Base-by-base conservation (phyloP, 768 basidiomycete genomes). In the Termitomyces sp. region DNA sequence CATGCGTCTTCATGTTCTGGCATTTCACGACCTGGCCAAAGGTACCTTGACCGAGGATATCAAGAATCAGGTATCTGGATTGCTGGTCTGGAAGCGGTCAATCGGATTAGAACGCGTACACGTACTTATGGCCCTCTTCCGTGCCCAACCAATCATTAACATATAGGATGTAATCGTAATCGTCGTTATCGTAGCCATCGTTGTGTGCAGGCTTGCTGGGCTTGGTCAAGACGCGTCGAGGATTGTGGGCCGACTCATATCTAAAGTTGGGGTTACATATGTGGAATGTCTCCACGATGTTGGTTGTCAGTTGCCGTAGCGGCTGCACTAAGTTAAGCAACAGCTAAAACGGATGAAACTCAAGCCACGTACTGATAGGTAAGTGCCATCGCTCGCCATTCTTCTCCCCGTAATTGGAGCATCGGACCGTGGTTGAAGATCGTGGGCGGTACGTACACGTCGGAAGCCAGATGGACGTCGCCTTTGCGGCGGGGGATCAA, bases 21-120 rank as follows among this genome's bases (percentile, higher is more conserved):
- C 97, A 99, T 70, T 99, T 99, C 64, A 98, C 97, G 32, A 99
- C 97, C 70, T 99, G 97, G 9, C 97, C 97, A 64, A 99, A 99
- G 2, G 97, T 99, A 22, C 97, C 97, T 70, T 99, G 97, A 7
- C 97, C 97, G 38, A 99, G 83, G 58, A 99, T 93, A 70, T 99
- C 97, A 45, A 99, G 85, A 65, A 99, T 98, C 60, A 98, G 77
- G 70, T 98, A 99, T 69, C 92, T 94, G 68, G 22, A 30, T 32
- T 35, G 53, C 35, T 35, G 54, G 34, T 59, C 57, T 61, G 57
- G 42, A 56, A 63, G 43, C 54, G 60, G 34, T 22, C 35, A 17
- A 26, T 56, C 45, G 26, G 34, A 17, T 11, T 35, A 49, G 38
- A 48, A 55, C 32, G 45, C 48, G 48, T 44, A 48, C 47, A 53